Percentiles rank a stretch among this genome's conserved stretches.
These are phyloP conservation scores for Colletotrichum sp. DNA, from an alignment of 2,329 filamentous ascomycete genomes.

Conservation along the genomic window DNA sequence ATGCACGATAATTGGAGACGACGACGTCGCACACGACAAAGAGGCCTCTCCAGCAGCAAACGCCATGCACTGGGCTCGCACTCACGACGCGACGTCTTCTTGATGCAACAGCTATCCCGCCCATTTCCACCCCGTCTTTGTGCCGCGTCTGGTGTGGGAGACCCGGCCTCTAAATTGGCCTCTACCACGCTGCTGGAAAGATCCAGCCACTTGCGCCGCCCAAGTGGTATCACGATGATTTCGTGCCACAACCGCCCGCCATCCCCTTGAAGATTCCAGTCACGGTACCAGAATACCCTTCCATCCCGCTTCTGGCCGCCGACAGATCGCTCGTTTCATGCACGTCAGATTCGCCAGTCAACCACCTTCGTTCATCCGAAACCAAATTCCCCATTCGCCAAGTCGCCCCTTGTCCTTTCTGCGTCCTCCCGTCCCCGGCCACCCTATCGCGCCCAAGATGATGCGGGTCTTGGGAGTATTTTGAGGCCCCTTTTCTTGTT, in stretches of 20 bases:
- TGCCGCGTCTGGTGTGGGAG: neutral
- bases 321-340: conserved; percentile 16
- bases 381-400: neutral
- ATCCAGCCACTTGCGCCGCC: conserved; percentile 15
- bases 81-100: neutral
- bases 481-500: neutral
- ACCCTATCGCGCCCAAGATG: neutral
- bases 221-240: neutral
- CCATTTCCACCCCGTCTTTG: neutral
- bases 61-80: neutral
- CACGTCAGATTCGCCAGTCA: conserved; percentile 17
- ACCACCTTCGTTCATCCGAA: neutral
- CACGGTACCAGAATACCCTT: neutral
- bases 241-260: conserved; percentile 5
- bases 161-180: conserved; percentile 8
- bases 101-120: neutral
- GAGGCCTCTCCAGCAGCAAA: neutral
- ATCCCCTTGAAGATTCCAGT: neutral
- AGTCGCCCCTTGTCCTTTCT: neutral
- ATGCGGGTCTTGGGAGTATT: neutral
- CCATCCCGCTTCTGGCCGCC: conserved; percentile 14
- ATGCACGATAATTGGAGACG: neutral
- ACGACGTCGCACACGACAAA: neutral
- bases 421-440: conserved; percentile 1
- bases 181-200: conserved; percentile 11